Evolutionary conservation across 106 monocot species (phyloP), one percentile per base, ranked within the genome.

Genomic region (Phalaenopsis aphrodite): DNA sequence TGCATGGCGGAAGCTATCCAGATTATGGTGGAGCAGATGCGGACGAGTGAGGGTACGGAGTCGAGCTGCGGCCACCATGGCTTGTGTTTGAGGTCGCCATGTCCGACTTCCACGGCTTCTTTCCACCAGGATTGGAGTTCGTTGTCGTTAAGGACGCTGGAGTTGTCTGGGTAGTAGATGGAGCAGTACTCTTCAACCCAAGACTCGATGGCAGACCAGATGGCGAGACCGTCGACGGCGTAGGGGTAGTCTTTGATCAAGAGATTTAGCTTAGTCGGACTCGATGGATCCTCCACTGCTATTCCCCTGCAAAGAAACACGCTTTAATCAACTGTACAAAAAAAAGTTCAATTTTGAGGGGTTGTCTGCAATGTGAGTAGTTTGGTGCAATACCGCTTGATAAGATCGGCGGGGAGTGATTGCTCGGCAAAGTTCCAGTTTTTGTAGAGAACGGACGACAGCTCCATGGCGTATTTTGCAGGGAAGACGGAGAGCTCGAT

Each of bases 1-100:
- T 92, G 92, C 68, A 89, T 89, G 5, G 89, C 89, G 4, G 92
- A 92, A 36, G 85, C 84, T 4, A 87, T 55, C 92, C 92, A 92
- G 24, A 92, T 85, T 43, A 92, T 66, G 71, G 89, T 92, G 41
- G 89, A 82, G 78, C 87, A 85, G 38, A 82, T n/a, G 57, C 39
- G n/a, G 78, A 58, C 75, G 8, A 92, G 75, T 42, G 84, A 75
- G 5, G n/a, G 43, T 2, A 81, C 68, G 21, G 65, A 61, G 48
- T 42, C 39, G 58, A 92, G 83, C 43, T 41, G 5, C 0, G 92
- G 92, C 92, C 92, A 92, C 92, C 92, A 89, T 3, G 81, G 30
- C 19, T 55, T 86, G 30, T 82, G 5, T 16, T 82, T 65, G 37
- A 80, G 78, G 82, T 92, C 92, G 0, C 81, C 89, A 43, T 92